phyloP scores from a whole-genome alignment of 192 early-diverging fungal species.

The Geranomyces michiganensis region DNA sequence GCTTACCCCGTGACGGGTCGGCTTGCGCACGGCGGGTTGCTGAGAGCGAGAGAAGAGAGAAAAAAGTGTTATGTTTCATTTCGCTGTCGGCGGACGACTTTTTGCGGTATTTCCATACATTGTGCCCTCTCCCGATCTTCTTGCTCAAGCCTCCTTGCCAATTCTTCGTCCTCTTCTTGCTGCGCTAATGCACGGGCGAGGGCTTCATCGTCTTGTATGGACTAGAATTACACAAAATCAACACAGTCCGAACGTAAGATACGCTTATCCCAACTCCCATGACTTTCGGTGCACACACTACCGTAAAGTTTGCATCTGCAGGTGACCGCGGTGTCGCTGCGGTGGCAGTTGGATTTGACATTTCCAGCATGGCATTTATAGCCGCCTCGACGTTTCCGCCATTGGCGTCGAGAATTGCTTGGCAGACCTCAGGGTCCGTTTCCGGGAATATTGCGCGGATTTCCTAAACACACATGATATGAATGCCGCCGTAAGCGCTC shows the following conservation, averaged over 20 bases:
- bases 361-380: slow-evolving; percentile 35
- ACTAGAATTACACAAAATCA: background rate
- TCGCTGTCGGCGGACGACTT: no score
- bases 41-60: no score
- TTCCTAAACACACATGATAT: background rate
- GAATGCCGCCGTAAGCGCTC: no score
- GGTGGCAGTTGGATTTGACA: slow-evolving; percentile 30
- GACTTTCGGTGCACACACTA: background rate
- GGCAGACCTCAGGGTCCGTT: slow-evolving; percentile 34
- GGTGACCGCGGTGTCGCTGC: background rate
- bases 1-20: background rate
- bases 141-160: slow-evolving; percentile 23
- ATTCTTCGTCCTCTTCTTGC: slow-evolving; percentile 28
- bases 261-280: background rate
- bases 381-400: slow-evolving; percentile 26
- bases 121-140: slow-evolving; percentile 15
- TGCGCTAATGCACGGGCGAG: slow-evolving; percentile 24
- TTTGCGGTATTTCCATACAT: background rate
- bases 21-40: background rate
- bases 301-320: background rate
- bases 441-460: slow-evolving; percentile 36
- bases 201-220: slow-evolving; percentile 19
- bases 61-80: no score
- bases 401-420: slow-evolving; percentile 33
- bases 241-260: no score